Percentiles rank a stretch among this genome's conserved stretches.
Conservation (phyloP, 805 yeast genomes). For the Alloascoidea africana region DNA sequence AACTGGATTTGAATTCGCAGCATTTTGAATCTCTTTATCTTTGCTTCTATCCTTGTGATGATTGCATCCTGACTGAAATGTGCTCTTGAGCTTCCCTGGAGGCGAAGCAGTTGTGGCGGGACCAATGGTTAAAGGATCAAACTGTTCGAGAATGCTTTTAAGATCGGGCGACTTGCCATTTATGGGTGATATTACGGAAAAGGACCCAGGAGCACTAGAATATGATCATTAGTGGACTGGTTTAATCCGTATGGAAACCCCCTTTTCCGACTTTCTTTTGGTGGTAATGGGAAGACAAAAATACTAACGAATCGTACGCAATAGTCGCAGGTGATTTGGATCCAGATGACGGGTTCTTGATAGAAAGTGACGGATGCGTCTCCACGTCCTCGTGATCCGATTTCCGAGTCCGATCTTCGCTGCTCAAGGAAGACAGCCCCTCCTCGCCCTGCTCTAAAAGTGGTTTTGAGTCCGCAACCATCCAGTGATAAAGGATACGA, state of each 20-base stretch:
- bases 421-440: no score
- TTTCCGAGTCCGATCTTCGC: no score
- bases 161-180: slow-evolving; percentile 5
- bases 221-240: not conserved
- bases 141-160: slow-evolving; percentile 11
- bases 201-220: slow-evolving; percentile 2
- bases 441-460: no score
- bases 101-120: not conserved
- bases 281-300: not conserved
- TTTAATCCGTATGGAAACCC: not conserved
- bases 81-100: no score
- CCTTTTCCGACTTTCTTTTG: not conserved
- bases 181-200: not conserved
- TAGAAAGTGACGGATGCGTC: no score
- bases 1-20: no score
- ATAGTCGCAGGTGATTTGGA: not conserved
- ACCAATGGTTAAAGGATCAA: slow-evolving; percentile 10
- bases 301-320: not conserved
- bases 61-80: not conserved
- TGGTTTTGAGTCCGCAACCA: no score
- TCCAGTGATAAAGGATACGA: no score
- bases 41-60: slow-evolving; percentile 1
- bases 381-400: no score
- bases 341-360: no score
- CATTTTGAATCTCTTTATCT: no score